Base-by-base conservation (phyloP, 108 stramenopile genomes). In the Schizochytrium sp. region DNA sequence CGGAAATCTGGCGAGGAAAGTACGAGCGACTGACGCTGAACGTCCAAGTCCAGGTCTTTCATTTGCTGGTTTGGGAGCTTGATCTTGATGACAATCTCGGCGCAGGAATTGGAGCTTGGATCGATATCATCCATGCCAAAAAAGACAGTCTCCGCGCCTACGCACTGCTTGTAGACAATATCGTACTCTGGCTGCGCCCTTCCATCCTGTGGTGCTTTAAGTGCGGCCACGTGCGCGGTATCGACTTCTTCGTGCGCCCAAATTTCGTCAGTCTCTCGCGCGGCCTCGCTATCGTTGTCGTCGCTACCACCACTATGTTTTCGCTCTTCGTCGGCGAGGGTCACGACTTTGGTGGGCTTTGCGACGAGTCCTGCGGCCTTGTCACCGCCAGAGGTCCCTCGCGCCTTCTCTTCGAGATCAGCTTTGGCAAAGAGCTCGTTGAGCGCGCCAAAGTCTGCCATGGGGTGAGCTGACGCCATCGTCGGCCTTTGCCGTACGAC, bases 11-110 rank as follows among this genome's bases (percentile, higher is more conserved):
- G 76, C 0, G 76, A 83, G 88, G 5, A n/a, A 1, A 47, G 34
- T 5, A 76, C 5, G 29, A 76, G 53, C 16, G 63, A 88, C 45
- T 89, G 88, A 4, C 53, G 72, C 59, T 59, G 88, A 87, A 89
- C 88, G 45, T 89, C 88, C 5, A 89, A 57, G 88, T 89, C 88
- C 6, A 89, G 29, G 5, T 89, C 88, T 2, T 44, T 43, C 72
- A 47, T 19, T 72, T 25, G 23, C 23, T 89, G 87, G 21, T 58
- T 58, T 5, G 88, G 88, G n/a, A 89, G 71, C 55, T 89, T 72
- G 34, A 89, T 87, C 21, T 88, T 88, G 45, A 89, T 51, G 18
- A 89, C 88, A 19, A 89, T 34, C 0, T 57, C 28, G 16, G 88
- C 19, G 60, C 88, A 89, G 34, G 18, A 19, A 2, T 44, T 47